Conservation (phyloP, 2,329 filamentous ascomycete species). For the Trichoderma lentiforme region DNA sequence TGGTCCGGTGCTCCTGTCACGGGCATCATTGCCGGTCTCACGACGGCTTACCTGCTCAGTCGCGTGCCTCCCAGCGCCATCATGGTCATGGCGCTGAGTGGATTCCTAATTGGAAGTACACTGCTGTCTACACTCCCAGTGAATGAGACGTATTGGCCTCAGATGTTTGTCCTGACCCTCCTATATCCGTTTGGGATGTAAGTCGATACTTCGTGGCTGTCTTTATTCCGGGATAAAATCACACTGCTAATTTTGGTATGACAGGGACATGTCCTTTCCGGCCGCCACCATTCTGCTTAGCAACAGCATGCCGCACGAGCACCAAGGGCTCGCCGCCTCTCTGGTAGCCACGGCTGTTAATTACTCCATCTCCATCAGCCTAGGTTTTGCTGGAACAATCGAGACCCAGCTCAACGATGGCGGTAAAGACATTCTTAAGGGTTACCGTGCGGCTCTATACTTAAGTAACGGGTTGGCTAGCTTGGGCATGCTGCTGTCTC, state of each 20-base stretch:
- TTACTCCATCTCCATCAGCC: slow-evolving; percentile 59
- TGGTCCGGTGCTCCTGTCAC: slow-evolving; percentile 33
- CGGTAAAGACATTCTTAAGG: slow-evolving; percentile 21
- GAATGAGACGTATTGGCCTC: slow-evolving; percentile 57
- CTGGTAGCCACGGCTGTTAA: slow-evolving; percentile 62
- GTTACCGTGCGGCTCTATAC: slow-evolving; percentile 35
- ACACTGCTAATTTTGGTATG: slow-evolving; percentile 23
- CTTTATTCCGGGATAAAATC: too few species aligned
- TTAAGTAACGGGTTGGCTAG: not conserved
- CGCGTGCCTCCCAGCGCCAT: slow-evolving; percentile 30
- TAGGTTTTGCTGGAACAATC: slow-evolving; percentile 61
- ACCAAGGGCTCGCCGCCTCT: slow-evolving; percentile 42
- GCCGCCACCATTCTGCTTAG: slow-evolving; percentile 56
- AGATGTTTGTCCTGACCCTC: slow-evolving; percentile 48
- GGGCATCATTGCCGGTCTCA: slow-evolving; percentile 40
- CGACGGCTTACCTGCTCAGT: slow-evolving; percentile 34
- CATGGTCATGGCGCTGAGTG: slow-evolving; percentile 39
- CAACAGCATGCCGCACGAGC: slow-evolving; percentile 41
- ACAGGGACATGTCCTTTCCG: slow-evolving; percentile 61
- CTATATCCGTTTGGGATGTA: slow-evolving; percentile 13
- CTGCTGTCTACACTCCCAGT: slow-evolving; percentile 44
- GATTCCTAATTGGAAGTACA: slow-evolving; percentile 36
- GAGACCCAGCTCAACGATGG: slow-evolving; percentile 26
- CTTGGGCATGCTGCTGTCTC: too few species aligned
- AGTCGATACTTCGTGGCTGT: not conserved